These are phyloP conservation scores for Metschnikowia dekortorum DNA, from an alignment of 805 yeast species.

Conservation along the genomic window DNA sequence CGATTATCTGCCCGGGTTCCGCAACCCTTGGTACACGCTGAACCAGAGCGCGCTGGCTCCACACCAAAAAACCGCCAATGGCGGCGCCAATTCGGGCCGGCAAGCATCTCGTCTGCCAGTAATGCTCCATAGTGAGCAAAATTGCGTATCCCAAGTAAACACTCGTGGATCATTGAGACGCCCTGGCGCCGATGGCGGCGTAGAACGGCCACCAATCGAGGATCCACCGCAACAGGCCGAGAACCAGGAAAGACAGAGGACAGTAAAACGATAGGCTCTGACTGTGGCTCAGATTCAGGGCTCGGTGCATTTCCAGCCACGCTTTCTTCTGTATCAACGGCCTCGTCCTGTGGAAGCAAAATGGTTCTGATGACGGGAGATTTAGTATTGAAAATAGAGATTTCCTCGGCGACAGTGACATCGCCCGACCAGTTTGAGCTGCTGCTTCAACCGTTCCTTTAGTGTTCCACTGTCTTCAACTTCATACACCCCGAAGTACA, in stretches of 20 bases:
- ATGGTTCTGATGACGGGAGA: not conserved
- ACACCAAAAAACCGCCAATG: not conserved
- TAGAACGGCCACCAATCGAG: constrained; percentile 46
- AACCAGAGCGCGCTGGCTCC: constrained; percentile 8
- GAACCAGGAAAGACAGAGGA: not conserved
- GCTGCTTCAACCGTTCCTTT: constrained; percentile 1
- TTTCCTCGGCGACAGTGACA: not conserved
- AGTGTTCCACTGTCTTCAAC: constrained; percentile 43
- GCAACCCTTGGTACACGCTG: constrained; percentile 42
- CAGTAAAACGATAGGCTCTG: constrained; percentile 3
- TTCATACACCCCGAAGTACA: constrained; percentile 57
- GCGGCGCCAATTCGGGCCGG: not conserved
- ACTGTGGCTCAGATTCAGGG: not conserved
- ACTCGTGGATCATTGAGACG: constrained; percentile 72
- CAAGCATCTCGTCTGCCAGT: constrained; percentile 92
- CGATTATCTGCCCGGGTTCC: constrained; percentile 27
- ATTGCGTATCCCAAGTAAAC: constrained; percentile 66
- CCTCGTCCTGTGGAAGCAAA: not conserved
- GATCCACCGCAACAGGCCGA: constrained; percentile 54
- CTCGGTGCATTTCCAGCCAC: not conserved
- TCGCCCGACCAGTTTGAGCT: too few species aligned
- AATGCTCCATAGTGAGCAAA: constrained; percentile 63
- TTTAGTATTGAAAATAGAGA: not conserved
- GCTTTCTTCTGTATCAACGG: not conserved
- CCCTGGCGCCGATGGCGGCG: constrained; percentile 88